A percentile compares a stretch with the other conserved stretches of the same genome.
These are phyloP conservation scores for Polytrichum formosum DNA, from an alignment of 225 moss, liverwort and hornwort species.

Conservation along the genomic window DNA sequence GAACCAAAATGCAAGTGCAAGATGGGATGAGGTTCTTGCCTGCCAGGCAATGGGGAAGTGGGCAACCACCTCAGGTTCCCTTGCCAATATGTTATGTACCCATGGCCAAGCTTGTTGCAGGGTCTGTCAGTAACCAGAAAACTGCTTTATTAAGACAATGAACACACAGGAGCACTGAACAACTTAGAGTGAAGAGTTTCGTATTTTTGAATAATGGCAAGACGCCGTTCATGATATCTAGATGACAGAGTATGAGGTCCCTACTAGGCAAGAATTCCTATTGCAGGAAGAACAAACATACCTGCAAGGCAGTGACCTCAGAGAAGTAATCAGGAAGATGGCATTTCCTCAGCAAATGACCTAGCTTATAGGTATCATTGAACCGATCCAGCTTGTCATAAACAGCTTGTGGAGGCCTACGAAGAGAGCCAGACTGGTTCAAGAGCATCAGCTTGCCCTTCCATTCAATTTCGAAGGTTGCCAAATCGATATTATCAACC, in stretches of 20 bases:
- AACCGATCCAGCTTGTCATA: constrained; percentile 70
- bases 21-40: constrained; percentile 36
- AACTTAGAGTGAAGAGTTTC: no score
- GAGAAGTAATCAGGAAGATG: constrained; percentile 78
- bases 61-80: constrained; percentile 84
- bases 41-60: constrained; percentile 89
- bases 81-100: constrained; percentile 69
- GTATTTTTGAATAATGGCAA: no score
- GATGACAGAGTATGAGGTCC: no score
- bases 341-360: constrained; percentile 71
- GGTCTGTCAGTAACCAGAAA: constrained; percentile 48
- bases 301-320: constrained; percentile 86
- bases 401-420: constrained; percentile 71
- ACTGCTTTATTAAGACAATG: neutral
- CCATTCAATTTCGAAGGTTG: constrained; percentile 70
- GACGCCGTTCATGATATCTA: no score
- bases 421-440: constrained; percentile 67
- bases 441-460: constrained; percentile 93
- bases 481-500: constrained; percentile 45
- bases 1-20: neutral
- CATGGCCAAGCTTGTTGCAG: constrained; percentile 91
- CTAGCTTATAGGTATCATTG: constrained; percentile 68
- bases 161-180: no score
- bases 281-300: constrained; percentile 16
- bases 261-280: constrained; percentile 2